Base-by-base conservation (phyloP, 495 filamentous ascomycete genomes). In the Baudoinia panamericana region DNA sequence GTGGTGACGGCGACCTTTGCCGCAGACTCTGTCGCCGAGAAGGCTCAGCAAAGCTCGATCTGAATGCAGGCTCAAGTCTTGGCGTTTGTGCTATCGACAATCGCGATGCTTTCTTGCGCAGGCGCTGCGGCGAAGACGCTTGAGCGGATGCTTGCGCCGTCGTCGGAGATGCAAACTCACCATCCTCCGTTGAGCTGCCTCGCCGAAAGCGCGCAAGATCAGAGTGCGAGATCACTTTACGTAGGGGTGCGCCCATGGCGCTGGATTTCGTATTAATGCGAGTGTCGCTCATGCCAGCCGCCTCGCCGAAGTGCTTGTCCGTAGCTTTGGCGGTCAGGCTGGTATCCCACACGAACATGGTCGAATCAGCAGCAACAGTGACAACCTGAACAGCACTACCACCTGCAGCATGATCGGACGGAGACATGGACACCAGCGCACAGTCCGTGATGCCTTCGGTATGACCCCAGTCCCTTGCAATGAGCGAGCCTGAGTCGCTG, bases 391-490 rank as follows among this genome's bases (percentile, higher is more conserved):
- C 8, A 11, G 24, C 12, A 8, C 26, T 52, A 12, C 26, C 35
- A 25, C 46, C 30, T 4, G 29, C 27, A 8, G 16, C 13, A 6
- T 37, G 32, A 3, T 27, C 29, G 19, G 54, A 42, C 6, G 8
- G 2, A 9, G 37, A 34, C 15, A 26, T 30, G 7, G 45, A 35
- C 3, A 93, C 50, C 10, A 95, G 56, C n/a, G 75, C 66, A 26
- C 87, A 70, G 54, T 80, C 86, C 29, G 83, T 90, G 29, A 96
- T 78, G 29, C 84, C 80, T 54, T 93, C 86, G 0, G 84, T 92
- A 54, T 97, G 90, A 11, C 90, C 92, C 69, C 84, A 93, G 58
- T 93, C 90, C 26, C 82, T 76, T 19, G 82, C 78, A 37, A 95
- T 62, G 46, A 97, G 75, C 18, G 64, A 56, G 11, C 87, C 88